phyloP scores from a whole-genome alignment of 2,329 filamentous ascomycete genomes.

The Cladosporium phlei region DNA sequence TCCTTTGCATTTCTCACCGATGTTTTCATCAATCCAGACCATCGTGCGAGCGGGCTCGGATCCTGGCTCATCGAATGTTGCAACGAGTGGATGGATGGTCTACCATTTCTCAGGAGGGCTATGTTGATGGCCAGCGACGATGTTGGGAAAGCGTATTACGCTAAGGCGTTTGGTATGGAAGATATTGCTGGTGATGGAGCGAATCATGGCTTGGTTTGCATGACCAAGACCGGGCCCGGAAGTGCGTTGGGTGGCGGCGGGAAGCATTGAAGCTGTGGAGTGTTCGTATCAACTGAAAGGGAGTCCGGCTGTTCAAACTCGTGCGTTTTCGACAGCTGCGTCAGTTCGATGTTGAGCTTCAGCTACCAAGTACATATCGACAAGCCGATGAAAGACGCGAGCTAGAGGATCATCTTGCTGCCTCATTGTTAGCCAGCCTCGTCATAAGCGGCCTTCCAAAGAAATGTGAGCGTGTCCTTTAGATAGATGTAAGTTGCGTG shows the following conservation, averaged over 20 bases:
- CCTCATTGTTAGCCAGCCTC: no score
- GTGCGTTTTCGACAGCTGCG: no score
- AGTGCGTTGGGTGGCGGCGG: neutral
- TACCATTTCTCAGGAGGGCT: slow-evolving; percentile 21
- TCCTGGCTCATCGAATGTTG: slow-evolving; percentile 25
- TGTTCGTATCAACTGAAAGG: no score
- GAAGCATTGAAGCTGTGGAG: neutral
- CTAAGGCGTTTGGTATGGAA: slow-evolving; percentile 19
- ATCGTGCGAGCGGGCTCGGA: slow-evolving; percentile 20
- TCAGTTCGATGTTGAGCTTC: no score
- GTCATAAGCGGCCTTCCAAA: no score
- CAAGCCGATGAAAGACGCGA: no score
- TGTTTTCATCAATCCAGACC: slow-evolving; percentile 22
- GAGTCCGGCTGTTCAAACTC: no score
- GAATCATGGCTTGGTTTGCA: slow-evolving; percentile 12
- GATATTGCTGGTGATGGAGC: slow-evolving; percentile 17
- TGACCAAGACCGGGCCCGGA: slow-evolving; percentile 15
- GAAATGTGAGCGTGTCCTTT: no score
- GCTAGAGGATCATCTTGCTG: no score
- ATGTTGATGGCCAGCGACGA: slow-evolving; percentile 20
- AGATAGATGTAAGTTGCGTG: no score
- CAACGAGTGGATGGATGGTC: slow-evolving; percentile 18
- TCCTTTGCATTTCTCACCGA: slow-evolving; percentile 26
- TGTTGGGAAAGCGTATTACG: slow-evolving; percentile 21
- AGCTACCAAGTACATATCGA: no score